These are phyloP conservation scores for Ramalina intermedia DNA, from an alignment of 495 filamentous ascomycete genomes.

Conservation along the genomic window DNA sequence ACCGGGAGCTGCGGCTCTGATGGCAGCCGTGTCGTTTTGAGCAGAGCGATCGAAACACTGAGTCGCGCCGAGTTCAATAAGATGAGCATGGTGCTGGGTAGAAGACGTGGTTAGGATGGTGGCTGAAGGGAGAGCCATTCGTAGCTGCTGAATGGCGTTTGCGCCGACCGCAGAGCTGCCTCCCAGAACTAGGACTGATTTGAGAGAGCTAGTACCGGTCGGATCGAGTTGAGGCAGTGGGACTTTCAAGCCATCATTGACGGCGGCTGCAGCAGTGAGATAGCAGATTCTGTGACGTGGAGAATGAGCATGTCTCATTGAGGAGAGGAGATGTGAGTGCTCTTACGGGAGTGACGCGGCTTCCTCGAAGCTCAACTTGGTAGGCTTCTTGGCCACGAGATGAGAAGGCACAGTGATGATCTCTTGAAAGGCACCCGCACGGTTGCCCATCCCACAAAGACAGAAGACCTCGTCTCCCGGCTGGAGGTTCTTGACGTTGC, in stretches of 20 bases:
- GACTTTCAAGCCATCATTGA: slow-evolving; percentile 17
- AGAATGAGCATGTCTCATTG: background rate
- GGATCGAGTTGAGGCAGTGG: slow-evolving; percentile 20
- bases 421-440: slow-evolving; percentile 27
- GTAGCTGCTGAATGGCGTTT: slow-evolving; percentile 27
- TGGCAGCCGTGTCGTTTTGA: slow-evolving; percentile 8
- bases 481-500: slow-evolving; percentile 20
- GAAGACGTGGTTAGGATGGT: slow-evolving; percentile 29
- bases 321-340: no score
- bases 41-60: slow-evolving; percentile 19
- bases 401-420: slow-evolving; percentile 21
- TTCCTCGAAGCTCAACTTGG: slow-evolving; percentile 23
- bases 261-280: slow-evolving; percentile 24
- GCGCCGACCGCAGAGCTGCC: slow-evolving; percentile 28
- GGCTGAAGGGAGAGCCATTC: slow-evolving; percentile 20
- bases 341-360: slow-evolving; percentile 28
- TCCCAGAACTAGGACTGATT: slow-evolving; percentile 28
- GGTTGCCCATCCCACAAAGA: slow-evolving; percentile 10
- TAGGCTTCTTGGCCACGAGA: slow-evolving; percentile 28
- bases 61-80: slow-evolving; percentile 21
- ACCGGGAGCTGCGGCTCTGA: slow-evolving; percentile 19
- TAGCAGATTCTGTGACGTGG: slow-evolving; percentile 22
- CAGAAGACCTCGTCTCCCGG: slow-evolving; percentile 28
- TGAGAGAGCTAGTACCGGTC: slow-evolving; percentile 9
- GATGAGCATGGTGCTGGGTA: slow-evolving; percentile 16